A percentile compares a stretch with the other conserved stretches of the same genome.
Evolutionary conservation across 106 monocot species (phyloP).

Genomic region (Allium cepa): DNA sequence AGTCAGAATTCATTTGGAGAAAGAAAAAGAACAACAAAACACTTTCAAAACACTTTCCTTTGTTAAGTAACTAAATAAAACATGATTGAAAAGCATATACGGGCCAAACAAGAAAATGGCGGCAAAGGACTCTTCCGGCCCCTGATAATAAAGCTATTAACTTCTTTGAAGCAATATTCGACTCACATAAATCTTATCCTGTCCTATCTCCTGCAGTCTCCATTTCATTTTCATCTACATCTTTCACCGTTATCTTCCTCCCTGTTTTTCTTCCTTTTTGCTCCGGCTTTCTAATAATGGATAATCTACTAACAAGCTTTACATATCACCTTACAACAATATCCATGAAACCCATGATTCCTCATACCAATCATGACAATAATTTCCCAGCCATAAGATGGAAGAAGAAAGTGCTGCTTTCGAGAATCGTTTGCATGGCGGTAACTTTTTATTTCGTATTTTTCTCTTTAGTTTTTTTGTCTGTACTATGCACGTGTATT

Average conservation of each 20-base stretch:
- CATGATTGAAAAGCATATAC: too few relatives aligned
- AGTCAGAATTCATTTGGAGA: too few relatives aligned
- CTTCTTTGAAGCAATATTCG: background rate
- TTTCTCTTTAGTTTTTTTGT: background rate
- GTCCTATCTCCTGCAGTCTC: background rate
- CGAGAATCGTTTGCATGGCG: slow-evolving; percentile 12
- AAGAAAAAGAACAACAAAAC: too few relatives aligned
- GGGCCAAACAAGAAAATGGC: too few relatives aligned
- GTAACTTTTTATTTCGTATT: background rate
- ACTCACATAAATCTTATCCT: background rate
- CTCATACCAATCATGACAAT: background rate
- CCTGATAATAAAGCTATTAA: background rate
- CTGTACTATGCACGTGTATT: background rate
- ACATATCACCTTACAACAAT: background rate
- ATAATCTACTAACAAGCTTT: slow-evolving; percentile 1
- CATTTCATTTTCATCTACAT: background rate
- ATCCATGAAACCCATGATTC: background rate
- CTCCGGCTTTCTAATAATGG: background rate
- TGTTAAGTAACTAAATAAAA: too few relatives aligned
- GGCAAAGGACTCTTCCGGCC: background rate
- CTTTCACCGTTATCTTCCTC: background rate
- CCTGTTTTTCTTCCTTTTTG: background rate
- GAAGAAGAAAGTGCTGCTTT: slow-evolving; percentile 2
- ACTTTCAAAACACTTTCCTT: too few relatives aligned
- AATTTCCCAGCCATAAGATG: background rate